Percentiles rank a stretch among this genome's conserved stretches.
These are phyloP conservation scores for Aureobasidium vineae DNA, from an alignment of 2,329 filamentous ascomycete species.

Conservation along the genomic window DNA sequence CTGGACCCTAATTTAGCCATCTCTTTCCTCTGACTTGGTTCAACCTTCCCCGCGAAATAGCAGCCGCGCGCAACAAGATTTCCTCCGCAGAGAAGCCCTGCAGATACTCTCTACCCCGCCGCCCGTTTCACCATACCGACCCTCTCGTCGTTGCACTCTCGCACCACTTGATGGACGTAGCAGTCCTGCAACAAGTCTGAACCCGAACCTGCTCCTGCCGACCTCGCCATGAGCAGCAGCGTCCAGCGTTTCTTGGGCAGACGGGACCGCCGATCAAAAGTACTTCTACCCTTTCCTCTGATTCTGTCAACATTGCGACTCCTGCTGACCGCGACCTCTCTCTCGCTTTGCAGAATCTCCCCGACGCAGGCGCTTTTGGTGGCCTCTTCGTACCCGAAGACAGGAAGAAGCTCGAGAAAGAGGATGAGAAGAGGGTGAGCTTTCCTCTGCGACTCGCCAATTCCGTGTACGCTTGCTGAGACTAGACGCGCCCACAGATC, in stretches of 20 bases:
- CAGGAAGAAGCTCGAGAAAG: slow-evolving; percentile 56
- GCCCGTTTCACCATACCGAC: background rate
- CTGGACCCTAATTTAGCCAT: slow-evolving; percentile 14
- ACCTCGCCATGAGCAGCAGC: slow-evolving; percentile 41
- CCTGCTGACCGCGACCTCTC: slow-evolving; percentile 8
- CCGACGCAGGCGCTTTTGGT: slow-evolving; percentile 56
- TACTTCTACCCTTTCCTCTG: background rate
- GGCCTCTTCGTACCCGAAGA: slow-evolving; percentile 64
- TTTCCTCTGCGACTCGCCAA: background rate
- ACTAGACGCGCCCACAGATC: slow-evolving; percentile 41
- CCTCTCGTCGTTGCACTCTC: slow-evolving; percentile 10
- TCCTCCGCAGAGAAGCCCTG: slow-evolving; percentile 8
- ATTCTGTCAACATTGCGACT: background rate
- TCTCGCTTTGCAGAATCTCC: slow-evolving; percentile 10
- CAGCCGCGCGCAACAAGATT: slow-evolving; percentile 7
- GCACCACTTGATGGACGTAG: slow-evolving; percentile 17
- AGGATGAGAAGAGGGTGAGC: slow-evolving; percentile 53
- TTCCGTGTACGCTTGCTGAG: background rate
- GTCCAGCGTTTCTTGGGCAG: slow-evolving; percentile 65
- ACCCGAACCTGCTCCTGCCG: slow-evolving; percentile 8
- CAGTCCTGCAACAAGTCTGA: background rate
- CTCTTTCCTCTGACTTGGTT: slow-evolving; percentile 7
- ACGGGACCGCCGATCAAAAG: slow-evolving; percentile 48
- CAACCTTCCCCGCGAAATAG: slow-evolving; percentile 17
- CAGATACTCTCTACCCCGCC: slow-evolving; percentile 15